These are phyloP conservation scores for Penicillium cinerascens DNA, from an alignment of 495 filamentous ascomycete genomes.

Conservation along the genomic window DNA sequence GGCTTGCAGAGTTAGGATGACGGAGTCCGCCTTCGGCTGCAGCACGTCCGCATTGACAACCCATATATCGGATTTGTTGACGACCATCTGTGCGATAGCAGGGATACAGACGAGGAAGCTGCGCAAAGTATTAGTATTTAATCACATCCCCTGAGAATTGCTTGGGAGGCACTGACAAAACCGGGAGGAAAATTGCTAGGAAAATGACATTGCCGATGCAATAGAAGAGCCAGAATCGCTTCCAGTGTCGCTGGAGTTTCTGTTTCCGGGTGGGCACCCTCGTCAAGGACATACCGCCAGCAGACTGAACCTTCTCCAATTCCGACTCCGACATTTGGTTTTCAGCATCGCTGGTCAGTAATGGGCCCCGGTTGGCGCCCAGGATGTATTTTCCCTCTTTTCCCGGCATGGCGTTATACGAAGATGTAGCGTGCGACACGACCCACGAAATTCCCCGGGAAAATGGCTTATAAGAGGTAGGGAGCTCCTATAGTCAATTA, in stretches of 20 bases:
- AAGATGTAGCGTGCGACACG: neutral
- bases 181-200: constrained; percentile 36
- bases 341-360: constrained; percentile 4
- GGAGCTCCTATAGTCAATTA: neutral
- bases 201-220: constrained; percentile 34
- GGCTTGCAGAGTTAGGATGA: constrained; percentile 29
- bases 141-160: neutral
- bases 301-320: constrained; percentile 6
- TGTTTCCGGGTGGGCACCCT: constrained; percentile 9
- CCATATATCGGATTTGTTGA: constrained; percentile 33
- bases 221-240: constrained; percentile 40
- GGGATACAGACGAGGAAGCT: constrained; percentile 41
- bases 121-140: neutral
- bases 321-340: neutral
- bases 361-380: constrained; percentile 12
- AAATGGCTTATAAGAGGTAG: neutral
- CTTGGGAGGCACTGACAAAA: constrained; percentile 22
- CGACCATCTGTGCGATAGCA: constrained; percentile 39
- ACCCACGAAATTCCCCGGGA: neutral
- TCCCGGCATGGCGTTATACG: neutral
- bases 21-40: constrained; percentile 29
- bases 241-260: constrained; percentile 31
- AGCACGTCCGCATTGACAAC: constrained; percentile 31
- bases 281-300: constrained; percentile 8
- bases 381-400: constrained; percentile 3